Evolutionary conservation across 768 basidiomycete species (phyloP).

Genomic region (Solioccasus polychromus): DNA sequence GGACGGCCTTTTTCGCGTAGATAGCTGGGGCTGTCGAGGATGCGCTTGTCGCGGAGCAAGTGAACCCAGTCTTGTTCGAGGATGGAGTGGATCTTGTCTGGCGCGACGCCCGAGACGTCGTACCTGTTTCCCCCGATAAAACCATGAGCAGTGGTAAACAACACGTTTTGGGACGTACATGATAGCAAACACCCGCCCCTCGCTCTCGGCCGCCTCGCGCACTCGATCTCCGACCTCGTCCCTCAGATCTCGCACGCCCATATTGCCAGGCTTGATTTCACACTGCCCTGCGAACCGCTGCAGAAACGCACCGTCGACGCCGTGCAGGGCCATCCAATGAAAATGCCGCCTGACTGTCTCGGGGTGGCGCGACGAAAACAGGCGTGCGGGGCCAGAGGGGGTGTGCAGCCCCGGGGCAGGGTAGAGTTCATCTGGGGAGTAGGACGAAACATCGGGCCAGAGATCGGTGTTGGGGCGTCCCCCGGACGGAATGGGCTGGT

Average conservation of each 20-base stretch:
- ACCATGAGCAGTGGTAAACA: neutral
- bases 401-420: conserved; percentile 63
- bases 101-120: conserved; percentile 75
- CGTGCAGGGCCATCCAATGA: conserved; percentile 76
- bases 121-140: conserved; percentile 52
- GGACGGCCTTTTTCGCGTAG: conserved; percentile 66
- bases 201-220: conserved; percentile 71
- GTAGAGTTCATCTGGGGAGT: conserved; percentile 68
- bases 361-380: conserved; percentile 78
- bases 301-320: conserved; percentile 77
- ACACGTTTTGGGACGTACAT: conserved; percentile 68
- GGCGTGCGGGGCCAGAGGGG: conserved; percentile 53
- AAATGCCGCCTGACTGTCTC: conserved; percentile 64
- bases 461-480: conserved; percentile 73
- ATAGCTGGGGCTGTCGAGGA: conserved; percentile 73
- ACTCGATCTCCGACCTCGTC: conserved; percentile 76
- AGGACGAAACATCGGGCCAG: conserved; percentile 77
- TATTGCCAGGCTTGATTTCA: conserved; percentile 50
- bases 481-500: conserved; percentile 61
- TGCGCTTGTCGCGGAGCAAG: conserved; percentile 55
- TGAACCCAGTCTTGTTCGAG: conserved; percentile 74
- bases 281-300: conserved; percentile 75
- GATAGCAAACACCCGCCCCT: conserved; percentile 79
- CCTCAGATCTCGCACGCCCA: conserved; percentile 58
- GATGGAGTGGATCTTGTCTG: conserved; percentile 63